These are phyloP conservation scores for Serendipita sp. DNA, from an alignment of 768 basidiomycete genomes.

Conservation along the genomic window DNA sequence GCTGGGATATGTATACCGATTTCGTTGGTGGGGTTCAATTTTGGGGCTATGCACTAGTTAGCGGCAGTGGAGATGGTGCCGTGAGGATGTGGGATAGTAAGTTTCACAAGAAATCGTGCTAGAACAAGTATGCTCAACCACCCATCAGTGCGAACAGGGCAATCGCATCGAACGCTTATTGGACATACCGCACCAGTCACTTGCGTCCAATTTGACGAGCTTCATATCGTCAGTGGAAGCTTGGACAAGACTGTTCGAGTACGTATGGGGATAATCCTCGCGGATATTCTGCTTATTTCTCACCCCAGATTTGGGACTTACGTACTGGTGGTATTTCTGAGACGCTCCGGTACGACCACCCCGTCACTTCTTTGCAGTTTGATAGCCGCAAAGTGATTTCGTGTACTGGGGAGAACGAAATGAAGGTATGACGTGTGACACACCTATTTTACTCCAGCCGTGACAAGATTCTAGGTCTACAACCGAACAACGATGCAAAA, in stretches of 20 bases:
- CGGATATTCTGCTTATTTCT: background rate
- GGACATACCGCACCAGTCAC: slow-evolving; percentile 92
- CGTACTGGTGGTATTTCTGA: slow-evolving; percentile 79
- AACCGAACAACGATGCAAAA: slow-evolving; percentile 89
- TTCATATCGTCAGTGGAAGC: slow-evolving; percentile 82
- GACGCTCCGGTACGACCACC: slow-evolving; percentile 78
- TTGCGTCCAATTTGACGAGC: slow-evolving; percentile 90
- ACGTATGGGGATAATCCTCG: slow-evolving; percentile 16
- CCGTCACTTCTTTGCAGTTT: slow-evolving; percentile 83
- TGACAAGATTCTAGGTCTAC: slow-evolving; percentile 45
- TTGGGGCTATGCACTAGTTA: slow-evolving; percentile 95
- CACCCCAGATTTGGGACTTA: slow-evolving; percentile 80
- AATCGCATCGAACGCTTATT: slow-evolving; percentile 79
- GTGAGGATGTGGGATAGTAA: slow-evolving; percentile 99
- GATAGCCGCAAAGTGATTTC: slow-evolving; percentile 87
- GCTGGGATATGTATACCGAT: slow-evolving; percentile 90
- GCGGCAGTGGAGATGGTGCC: slow-evolving; percentile 91
- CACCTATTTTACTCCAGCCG: slow-evolving; percentile 1
- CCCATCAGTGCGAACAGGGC: slow-evolving; percentile 81
- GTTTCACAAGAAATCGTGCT: slow-evolving; percentile 17
- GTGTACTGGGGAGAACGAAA: slow-evolving; percentile 82
- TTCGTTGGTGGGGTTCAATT: slow-evolving; percentile 97
- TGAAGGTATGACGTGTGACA: slow-evolving; percentile 41
- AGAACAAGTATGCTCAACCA: background rate
- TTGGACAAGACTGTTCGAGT: slow-evolving; percentile 87